A percentile compares a stretch with the other conserved stretches of the same genome.
These are phyloP conservation scores for Amesomyces nigricolor DNA, from an alignment of 2,329 filamentous ascomycete species.

Conservation along the genomic window DNA sequence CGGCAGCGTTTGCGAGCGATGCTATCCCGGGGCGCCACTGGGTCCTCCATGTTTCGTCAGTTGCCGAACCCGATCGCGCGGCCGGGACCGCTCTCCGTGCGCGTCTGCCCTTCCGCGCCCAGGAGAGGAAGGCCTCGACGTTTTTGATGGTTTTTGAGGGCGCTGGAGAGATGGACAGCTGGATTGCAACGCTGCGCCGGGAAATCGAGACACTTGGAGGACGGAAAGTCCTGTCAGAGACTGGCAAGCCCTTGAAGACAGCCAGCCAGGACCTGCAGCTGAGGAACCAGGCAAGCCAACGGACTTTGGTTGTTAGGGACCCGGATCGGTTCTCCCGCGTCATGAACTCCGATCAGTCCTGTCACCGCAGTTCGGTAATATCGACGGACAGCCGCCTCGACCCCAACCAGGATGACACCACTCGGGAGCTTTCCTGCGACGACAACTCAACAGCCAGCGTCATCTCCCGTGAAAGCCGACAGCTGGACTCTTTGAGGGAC, in stretches of 20 bases:
- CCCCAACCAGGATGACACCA: slow-evolving; percentile 27
- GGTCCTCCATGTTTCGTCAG: slow-evolving; percentile 69
- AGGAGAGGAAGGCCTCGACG: slow-evolving; percentile 55
- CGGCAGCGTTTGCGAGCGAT: slow-evolving; percentile 75
- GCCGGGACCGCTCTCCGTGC: slow-evolving; percentile 57
- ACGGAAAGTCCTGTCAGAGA: slow-evolving; percentile 57
- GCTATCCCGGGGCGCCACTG: slow-evolving; percentile 74
- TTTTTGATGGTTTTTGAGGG: slow-evolving; percentile 68
- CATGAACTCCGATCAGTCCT: slow-evolving; percentile 33
- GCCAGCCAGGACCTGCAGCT: slow-evolving; percentile 35
- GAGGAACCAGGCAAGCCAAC: slow-evolving; percentile 40
- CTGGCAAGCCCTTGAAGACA: slow-evolving; percentile 43
- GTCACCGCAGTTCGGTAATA: slow-evolving; percentile 27
- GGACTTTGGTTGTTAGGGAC: slow-evolving; percentile 44
- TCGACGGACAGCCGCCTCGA: slow-evolving; percentile 29
- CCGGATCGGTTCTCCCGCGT: slow-evolving; percentile 42
- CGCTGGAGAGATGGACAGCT: slow-evolving; percentile 69
- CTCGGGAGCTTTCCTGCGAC: slow-evolving; percentile 43
- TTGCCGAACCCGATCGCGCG: slow-evolving; percentile 53
- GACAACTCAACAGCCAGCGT: slow-evolving; percentile 54
- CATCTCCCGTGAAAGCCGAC: slow-evolving; percentile 53
- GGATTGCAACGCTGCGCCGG: slow-evolving; percentile 62
- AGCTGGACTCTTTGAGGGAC: slow-evolving; percentile 53
- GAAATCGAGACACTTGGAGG: slow-evolving; percentile 68
- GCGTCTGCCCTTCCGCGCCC: slow-evolving; percentile 54